A percentile compares a stretch with the other conserved stretches of the same genome.
These are phyloP conservation scores for Monilinia aucupariae DNA, from an alignment of 2,329 filamentous ascomycete species.

Conservation along the genomic window DNA sequence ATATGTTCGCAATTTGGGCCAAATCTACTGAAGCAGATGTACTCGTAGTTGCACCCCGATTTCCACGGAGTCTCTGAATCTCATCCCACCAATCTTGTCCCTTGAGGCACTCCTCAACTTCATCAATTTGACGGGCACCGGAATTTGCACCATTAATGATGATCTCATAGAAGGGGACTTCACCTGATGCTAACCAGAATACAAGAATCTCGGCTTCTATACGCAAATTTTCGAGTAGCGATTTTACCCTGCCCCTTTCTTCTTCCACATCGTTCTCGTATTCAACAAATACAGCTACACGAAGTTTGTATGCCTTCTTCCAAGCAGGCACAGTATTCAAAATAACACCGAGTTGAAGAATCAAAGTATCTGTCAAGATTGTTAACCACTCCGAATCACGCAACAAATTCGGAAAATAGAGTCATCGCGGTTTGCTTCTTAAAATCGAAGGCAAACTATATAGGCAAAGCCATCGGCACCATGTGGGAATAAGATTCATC, in stretches of 20 bases:
- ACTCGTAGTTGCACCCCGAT: conserved; percentile 30
- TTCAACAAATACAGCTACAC: conserved; percentile 83
- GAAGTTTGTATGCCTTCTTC: conserved; percentile 66
- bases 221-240: conserved; percentile 71
- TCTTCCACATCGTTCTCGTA: conserved; percentile 80
- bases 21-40: conserved; percentile 39
- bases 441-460: not conserved
- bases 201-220: conserved; percentile 77
- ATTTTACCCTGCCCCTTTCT: conserved; percentile 65
- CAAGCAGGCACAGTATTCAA: conserved; percentile 75
- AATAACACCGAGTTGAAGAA: conserved; percentile 80
- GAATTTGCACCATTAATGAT: conserved; percentile 67
- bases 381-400: conserved; percentile 13
- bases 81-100: conserved; percentile 82
- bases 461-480: not conserved
- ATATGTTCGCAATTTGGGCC: conserved; percentile 41
- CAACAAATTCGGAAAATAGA: not conserved
- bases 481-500: conserved; percentile 26
- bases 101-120: conserved; percentile 61
- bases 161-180: conserved; percentile 66
- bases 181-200: conserved; percentile 73
- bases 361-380: conserved; percentile 60
- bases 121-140: conserved; percentile 50
- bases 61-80: conserved; percentile 51
- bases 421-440: not conserved